Evolutionary conservation across 2,329 filamentous ascomycete species (phyloP), one percentile per base, ranked within the genome.

Genomic region (Paraphaeosphaeria minitans): DNA sequence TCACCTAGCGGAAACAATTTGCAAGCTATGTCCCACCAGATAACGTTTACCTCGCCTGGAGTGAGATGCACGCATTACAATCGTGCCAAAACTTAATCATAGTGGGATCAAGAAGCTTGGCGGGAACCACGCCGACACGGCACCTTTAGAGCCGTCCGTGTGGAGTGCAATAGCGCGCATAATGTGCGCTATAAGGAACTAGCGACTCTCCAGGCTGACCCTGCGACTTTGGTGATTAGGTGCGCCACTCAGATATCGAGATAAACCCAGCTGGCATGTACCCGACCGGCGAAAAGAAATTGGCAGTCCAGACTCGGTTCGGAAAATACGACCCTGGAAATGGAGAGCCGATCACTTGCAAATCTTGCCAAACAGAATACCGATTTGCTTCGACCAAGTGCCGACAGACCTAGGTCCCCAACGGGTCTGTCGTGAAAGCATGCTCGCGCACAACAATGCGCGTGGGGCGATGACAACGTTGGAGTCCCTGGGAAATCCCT

Each of bases 151-250:
- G 42, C 45, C 35, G 35, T 35, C n/a, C 24, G 39, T 56, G 49
- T 56, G 53, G 53, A 49, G 57, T 48, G 33, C 47, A 13, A 31
- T 48, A 59, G 53, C n/a, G 48, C 24, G 49, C 42, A 53, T 56
- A 24, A 56, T 52, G 37, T 52, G 37, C 57, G 50, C 53, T 53
- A 54, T 49, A 33, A 56, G 53, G 16, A 29, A 22, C 13, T 49
- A 35, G 4, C n/a, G 33, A 6, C 43, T 42, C 33, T 27, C 43
- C 45, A 35, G 31, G 48, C 24, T 14, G 37, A 46, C 22, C 22
- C 31, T 39, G 45, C 24, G 24, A 35, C 41, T n/a, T 19, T 43
- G 10, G 41, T 19, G 41, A 39, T 16, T n/a, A 42, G 35, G 35
- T 37, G 24, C 19, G 27, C 31, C 41, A 24, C 49, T 48, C 13